These are phyloP conservation scores for Xylaria sp. DNA, from an alignment of 2,329 filamentous ascomycete genomes.

Conservation along the genomic window DNA sequence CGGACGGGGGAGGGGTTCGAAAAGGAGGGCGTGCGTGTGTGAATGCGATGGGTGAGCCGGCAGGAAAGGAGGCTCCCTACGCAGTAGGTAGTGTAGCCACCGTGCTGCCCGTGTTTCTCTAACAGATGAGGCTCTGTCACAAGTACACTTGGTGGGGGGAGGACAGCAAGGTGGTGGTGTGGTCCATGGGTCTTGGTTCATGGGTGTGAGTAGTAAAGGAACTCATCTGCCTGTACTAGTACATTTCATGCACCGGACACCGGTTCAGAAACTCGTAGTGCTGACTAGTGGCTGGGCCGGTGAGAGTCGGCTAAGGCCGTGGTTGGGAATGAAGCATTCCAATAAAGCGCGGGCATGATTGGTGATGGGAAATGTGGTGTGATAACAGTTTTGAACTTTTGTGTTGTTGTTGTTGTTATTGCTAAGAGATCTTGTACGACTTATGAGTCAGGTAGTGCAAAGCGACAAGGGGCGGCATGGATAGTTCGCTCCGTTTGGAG, in stretches of 20 bases:
- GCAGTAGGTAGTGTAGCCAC: background rate
- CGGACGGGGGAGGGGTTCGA: background rate
- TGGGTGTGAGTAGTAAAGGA: background rate
- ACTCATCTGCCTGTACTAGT: background rate
- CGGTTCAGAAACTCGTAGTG: slow-evolving; percentile 3
- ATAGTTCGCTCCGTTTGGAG: background rate
- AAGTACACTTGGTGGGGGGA: slow-evolving; percentile 34
- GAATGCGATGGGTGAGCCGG: slow-evolving; percentile 19
- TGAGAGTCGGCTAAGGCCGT: background rate
- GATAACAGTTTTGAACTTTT: background rate
- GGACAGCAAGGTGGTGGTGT: background rate
- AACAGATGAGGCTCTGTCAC: slow-evolving; percentile 47
- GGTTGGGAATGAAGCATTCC: slow-evolving; percentile 11
- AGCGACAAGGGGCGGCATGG: background rate
- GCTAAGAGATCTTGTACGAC: background rate
- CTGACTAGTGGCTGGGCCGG: slow-evolving; percentile 22
- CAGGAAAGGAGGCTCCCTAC: slow-evolving; percentile 23
- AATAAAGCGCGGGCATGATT: slow-evolving; percentile 15
- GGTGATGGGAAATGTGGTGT: slow-evolving; percentile 10
- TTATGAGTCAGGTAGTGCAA: background rate
- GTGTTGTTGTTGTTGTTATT: background rate
- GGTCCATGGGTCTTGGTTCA: background rate
- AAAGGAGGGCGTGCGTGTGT: background rate
- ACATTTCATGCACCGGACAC: background rate
- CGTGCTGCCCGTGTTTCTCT: slow-evolving; percentile 28